Evolutionary conservation across 164 flowering plant species (phyloP).

Genomic region (Liriodendron chinense): DNA sequence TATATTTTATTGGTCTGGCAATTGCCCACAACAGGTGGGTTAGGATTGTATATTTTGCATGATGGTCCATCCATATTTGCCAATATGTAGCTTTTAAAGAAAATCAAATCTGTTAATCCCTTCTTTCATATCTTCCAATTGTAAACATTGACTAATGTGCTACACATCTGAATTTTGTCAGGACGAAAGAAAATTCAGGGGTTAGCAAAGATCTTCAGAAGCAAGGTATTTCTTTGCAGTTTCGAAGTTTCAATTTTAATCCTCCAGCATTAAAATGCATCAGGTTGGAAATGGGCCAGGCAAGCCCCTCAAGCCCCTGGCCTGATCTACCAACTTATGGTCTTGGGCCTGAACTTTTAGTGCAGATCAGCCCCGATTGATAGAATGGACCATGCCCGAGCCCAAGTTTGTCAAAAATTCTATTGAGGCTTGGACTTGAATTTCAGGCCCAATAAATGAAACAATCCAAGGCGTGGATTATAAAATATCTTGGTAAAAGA

Average conservation of each 20-base stretch:
- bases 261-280: background rate
- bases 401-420: too few relatives aligned
- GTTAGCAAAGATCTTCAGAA: conserved; percentile 4
- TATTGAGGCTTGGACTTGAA: too few relatives aligned
- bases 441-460: too few relatives aligned
- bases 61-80: background rate
- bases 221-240: conserved; percentile 12
- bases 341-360: too few relatives aligned
- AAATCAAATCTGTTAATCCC: background rate
- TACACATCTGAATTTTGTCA: conserved; percentile 6
- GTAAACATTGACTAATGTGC: background rate
- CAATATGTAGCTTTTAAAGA: background rate
- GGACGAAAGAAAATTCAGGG: conserved; percentile 14
- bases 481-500: too few relatives aligned
- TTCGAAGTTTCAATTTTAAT: background rate
- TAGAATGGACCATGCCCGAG: too few relatives aligned
- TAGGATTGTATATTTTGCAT: background rate
- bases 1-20: background rate
- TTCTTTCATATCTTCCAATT: background rate
- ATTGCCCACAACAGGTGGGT: background rate
- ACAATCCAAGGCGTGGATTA: too few relatives aligned
- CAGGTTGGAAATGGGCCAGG: too few relatives aligned
- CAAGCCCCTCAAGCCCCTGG: too few relatives aligned
- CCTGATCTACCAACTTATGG: too few relatives aligned
- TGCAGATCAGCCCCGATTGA: too few relatives aligned